Conservation (phyloP, 2,329 filamentous ascomycete genomes). For the Ascochyta lentis region DNA sequence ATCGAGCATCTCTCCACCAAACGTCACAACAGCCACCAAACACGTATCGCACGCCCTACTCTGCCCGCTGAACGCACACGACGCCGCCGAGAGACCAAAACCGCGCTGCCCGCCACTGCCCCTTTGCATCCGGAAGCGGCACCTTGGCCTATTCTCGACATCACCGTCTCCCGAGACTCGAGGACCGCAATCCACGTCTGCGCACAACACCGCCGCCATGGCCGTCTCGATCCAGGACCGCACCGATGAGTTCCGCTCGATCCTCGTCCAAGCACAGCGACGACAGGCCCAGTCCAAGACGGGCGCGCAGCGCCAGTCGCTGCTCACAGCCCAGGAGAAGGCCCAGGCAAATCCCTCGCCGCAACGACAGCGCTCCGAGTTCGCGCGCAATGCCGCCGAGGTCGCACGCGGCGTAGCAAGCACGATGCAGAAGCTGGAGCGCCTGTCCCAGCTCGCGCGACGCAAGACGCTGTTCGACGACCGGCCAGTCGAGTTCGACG, state of each 20-base stretch:
- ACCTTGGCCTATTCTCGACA: neutral
- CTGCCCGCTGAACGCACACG: neutral
- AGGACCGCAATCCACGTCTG: neutral
- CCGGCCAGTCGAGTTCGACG: conserved; percentile 93
- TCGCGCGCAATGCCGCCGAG: conserved; percentile 87
- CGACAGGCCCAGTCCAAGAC: conserved; percentile 77
- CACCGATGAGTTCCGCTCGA: conserved; percentile 92
- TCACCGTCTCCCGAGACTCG: neutral
- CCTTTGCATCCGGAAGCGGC: conserved; percentile 13
- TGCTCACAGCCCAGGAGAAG: conserved; percentile 74
- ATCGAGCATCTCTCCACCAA: conserved; percentile 7
- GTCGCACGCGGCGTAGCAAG: conserved; percentile 90
- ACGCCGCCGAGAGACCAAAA: neutral
- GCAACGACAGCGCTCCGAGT: conserved; percentile 74
- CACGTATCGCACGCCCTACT: neutral
- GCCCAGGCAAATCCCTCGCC: conserved; percentile 62
- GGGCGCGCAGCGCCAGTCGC: conserved; percentile 78
- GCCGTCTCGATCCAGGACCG: conserved; percentile 89
- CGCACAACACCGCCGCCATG: conserved; percentile 50
- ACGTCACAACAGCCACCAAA: conserved; percentile 5
- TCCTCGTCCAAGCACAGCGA: conserved; percentile 84
- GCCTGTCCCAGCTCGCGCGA: conserved; percentile 91
- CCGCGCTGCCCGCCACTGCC: conserved; percentile 7
- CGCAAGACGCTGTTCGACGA: conserved; percentile 98
- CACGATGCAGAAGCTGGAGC: conserved; percentile 94